A percentile compares a stretch with the other conserved stretches of the same genome.
Evolutionary conservation across 2,329 filamentous ascomycete species (phyloP).

Genomic region (Xylaria sp.): DNA sequence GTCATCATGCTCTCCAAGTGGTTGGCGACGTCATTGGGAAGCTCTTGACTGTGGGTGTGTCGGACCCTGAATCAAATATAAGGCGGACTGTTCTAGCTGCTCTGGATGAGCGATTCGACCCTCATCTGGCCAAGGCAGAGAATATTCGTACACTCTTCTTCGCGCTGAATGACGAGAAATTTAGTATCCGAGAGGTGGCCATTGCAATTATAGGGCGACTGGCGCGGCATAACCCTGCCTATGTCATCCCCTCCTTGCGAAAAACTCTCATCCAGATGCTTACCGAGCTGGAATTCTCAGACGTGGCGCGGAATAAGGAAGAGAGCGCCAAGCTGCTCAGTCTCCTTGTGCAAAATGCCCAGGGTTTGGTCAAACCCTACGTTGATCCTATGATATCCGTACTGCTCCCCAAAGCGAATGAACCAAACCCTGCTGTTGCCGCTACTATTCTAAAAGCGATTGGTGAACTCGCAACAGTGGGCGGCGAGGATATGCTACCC

Average conservation of each 20-base stretch:
- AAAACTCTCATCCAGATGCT: conserved; percentile 96
- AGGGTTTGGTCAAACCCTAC: conserved; percentile 92
- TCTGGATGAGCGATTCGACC: conserved; percentile 92
- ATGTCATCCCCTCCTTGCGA: conserved; percentile 93
- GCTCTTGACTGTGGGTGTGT: conserved; percentile 91
- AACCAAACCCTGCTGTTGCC: conserved; percentile 86
- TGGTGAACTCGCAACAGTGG: conserved; percentile 91
- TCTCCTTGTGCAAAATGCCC: conserved; percentile 90
- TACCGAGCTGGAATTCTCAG: conserved; percentile 95
- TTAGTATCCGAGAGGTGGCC: conserved; percentile 90
- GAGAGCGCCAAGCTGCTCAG: conserved; percentile 95
- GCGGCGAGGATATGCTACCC: conserved; percentile 90
- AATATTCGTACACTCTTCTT: conserved; percentile 97
- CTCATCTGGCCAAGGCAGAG: conserved; percentile 95
- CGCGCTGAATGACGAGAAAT: conserved; percentile 93
- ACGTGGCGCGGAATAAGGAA: conserved; percentile 92
- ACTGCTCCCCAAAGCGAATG: conserved; percentile 90
- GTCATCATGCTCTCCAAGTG: conserved; percentile 94
- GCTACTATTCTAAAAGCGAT: conserved; percentile 96
- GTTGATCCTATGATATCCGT: conserved; percentile 97
- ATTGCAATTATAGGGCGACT: conserved; percentile 96
- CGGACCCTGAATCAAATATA: conserved; percentile 89
- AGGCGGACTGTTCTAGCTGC: conserved; percentile 88
- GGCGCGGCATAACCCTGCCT: conserved; percentile 91
- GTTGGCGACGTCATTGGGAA: conserved; percentile 98